Conservation (phyloP, 139 green algal species). For the Pleodorina starrii region DNA sequence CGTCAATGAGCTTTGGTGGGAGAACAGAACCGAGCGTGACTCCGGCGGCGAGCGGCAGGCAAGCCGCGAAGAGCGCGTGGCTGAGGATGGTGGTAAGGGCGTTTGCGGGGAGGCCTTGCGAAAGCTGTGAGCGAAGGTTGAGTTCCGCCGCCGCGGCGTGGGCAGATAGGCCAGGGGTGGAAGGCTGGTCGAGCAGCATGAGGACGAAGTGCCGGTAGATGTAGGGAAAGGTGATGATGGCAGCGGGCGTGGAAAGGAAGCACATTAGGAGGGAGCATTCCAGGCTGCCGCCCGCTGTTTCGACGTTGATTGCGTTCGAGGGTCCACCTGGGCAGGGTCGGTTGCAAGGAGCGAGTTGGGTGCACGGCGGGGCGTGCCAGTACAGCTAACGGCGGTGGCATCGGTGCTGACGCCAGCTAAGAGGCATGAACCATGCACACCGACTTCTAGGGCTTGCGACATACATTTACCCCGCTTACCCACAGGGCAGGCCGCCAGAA, state of each 20-base stretch:
- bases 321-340: neutral
- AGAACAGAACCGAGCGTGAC: neutral
- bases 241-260: neutral
- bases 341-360: too few relatives aligned
- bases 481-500: constrained; percentile 28
- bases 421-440: too few relatives aligned
- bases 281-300: neutral
- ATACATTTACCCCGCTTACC: neutral
- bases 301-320: neutral
- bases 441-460: too few relatives aligned
- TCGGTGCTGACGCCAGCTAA: too few relatives aligned
- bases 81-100: neutral
- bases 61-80: neutral
- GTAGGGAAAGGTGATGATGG: constrained; percentile 30
- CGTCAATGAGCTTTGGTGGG: neutral
- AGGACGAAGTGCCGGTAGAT: constrained; percentile 12
- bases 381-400: too few relatives aligned
- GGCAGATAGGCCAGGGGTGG: neutral
- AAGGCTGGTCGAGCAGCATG: constrained; percentile 22
- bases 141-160: neutral
- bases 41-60: neutral
- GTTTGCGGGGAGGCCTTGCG: neutral
- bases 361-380: too few relatives aligned
- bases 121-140: neutral
- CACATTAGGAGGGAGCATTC: constrained; percentile 2